phyloP scores from a whole-genome alignment of 2,329 filamentous ascomycete genomes.

The Curvularia hawaiiensis region DNA sequence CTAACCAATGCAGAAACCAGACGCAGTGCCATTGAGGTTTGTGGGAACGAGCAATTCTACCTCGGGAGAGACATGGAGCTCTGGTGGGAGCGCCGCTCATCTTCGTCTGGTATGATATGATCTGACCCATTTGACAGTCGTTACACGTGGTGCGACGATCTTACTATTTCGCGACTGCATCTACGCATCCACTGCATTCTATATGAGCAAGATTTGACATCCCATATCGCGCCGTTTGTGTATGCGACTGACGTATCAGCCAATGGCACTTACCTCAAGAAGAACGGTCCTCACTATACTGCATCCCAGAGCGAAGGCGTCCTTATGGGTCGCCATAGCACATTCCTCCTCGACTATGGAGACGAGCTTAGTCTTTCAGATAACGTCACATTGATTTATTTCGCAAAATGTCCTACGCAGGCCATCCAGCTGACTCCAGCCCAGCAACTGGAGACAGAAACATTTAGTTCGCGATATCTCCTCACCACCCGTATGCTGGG shows the following conservation, averaged over 20 bases:
- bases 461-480: constrained; percentile 55
- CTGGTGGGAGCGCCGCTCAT: constrained; percentile 33
- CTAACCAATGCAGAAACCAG: constrained; percentile 35
- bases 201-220: constrained; percentile 48
- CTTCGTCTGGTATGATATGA: constrained; percentile 9
- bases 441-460: constrained; percentile 46
- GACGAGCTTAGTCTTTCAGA: constrained; percentile 49
- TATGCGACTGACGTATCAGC: constrained; percentile 54
- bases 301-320: constrained; percentile 32
- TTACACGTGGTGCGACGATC: constrained; percentile 38
- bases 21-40: constrained; percentile 34
- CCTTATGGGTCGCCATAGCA: constrained; percentile 41
- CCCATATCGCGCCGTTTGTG: constrained; percentile 51
- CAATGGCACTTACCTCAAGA: constrained; percentile 50
- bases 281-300: constrained; percentile 27
- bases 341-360: constrained; percentile 51
- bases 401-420: constrained; percentile 10
- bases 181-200: constrained; percentile 54
- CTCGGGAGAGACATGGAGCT: constrained; percentile 41
- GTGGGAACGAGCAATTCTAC: constrained; percentile 44
- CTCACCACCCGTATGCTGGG: constrained; percentile 60
- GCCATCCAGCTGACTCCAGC: constrained; percentile 22
- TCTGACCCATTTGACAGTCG: constrained; percentile 32
- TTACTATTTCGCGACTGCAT: constrained; percentile 53
- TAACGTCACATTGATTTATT: constrained; percentile 36